Conservation (phyloP, 2,329 filamentous ascomycete genomes). For the Botrytis tulipae region DNA sequence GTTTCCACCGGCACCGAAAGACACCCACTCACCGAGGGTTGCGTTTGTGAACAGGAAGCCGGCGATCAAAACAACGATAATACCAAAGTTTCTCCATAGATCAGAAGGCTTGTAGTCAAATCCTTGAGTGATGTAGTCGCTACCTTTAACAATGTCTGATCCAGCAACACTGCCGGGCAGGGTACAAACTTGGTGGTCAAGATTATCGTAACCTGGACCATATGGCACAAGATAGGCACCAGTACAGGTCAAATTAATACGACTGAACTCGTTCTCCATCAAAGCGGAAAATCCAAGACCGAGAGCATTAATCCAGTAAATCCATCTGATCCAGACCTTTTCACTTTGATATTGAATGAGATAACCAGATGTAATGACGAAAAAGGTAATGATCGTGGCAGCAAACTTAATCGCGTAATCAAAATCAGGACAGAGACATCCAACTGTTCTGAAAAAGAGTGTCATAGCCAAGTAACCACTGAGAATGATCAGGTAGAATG, state of each 20-base stretch:
- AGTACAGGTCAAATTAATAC: conserved; percentile 67
- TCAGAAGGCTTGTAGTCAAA: conserved; percentile 57
- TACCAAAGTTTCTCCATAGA: conserved; percentile 61
- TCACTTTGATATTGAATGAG: conserved; percentile 75
- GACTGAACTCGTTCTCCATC: conserved; percentile 84
- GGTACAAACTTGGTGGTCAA: conserved; percentile 78
- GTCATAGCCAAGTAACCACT: conserved; percentile 71
- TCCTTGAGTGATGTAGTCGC: conserved; percentile 63
- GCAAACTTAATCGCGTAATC: conserved; percentile 84
- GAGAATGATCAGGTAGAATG: conserved; percentile 69
- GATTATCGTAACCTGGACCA: conserved; percentile 67
- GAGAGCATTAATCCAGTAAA: conserved; percentile 73
- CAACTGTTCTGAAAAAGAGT: conserved; percentile 73
- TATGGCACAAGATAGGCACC: conserved; percentile 66
- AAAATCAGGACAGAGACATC: conserved; percentile 74
- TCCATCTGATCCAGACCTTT: conserved; percentile 76
- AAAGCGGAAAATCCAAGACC: conserved; percentile 73
- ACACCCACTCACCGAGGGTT: conserved; percentile 74
- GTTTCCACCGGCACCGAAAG: conserved; percentile 77
- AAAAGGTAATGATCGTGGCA: conserved; percentile 75
- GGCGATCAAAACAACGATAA: conserved; percentile 69
- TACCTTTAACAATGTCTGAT: conserved; percentile 60
- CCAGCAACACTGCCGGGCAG: conserved; percentile 56
- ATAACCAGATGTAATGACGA: conserved; percentile 78
- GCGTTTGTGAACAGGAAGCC: conserved; percentile 76